Base-by-base conservation (phyloP, 306 rosid genomes). In the Urtica urens region DNA sequence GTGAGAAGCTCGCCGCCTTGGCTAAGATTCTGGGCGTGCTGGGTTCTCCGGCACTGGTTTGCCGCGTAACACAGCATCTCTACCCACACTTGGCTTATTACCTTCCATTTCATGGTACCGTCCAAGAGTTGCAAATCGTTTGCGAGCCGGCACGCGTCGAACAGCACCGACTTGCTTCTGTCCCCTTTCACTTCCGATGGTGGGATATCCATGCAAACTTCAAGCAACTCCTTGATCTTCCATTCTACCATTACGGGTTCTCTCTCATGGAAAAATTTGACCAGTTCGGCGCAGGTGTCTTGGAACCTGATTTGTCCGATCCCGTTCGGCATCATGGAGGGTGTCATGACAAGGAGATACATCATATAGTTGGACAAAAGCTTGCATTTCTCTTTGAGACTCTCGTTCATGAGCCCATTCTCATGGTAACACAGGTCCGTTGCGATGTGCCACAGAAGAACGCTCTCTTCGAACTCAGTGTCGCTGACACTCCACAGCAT, bases 201-300 rank as follows among this genome's bases (percentile, higher is more conserved):
- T 5, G 14, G 14, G 6, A 53, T 12, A 6, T 10, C 38, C 6
- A 38, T 52, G 40, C 7, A 17, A 31, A 24, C 26, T 19, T 53
- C 34, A 3, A 13, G 9, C 16, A 49, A 9, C 29, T 9, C 15
- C 0, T 2, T 10, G 4, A 9, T 20, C 2, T 38, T 13, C 2
- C 7, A 7, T 11, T 4, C 28, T 2, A 4, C 1, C 3, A 13
- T 0, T 23, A 53, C 47, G 38, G 45, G 38, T 19, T 23, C 25
- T 42, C 67, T 65, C 19, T 57, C 61, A 10, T 17, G 7, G 12
- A 69, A 24, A 41, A 60, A 60, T 18, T 46, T 63, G 19, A 2
- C 18, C 24, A 65, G 63, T 46, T 68, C 79, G 2, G 72, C 72
- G 10, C 74, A 55, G 1, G 77, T 70, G 62, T 75, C 68, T 23